Evolutionary conservation across 176 grass and related monocot genomes (phyloP).

Genomic region (Musa itinerans): DNA sequence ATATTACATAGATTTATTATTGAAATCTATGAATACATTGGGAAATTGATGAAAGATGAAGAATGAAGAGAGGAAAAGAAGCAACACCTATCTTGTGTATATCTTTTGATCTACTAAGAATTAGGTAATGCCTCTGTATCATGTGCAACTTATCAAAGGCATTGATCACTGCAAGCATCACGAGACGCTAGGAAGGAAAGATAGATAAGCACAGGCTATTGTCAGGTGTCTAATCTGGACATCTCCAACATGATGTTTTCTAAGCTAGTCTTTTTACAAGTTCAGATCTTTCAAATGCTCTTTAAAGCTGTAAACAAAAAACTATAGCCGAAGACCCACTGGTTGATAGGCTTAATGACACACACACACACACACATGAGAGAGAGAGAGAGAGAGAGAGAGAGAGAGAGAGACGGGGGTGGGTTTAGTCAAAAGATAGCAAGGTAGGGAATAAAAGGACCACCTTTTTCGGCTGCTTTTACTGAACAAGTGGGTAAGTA

Average conservation of each 20-base stretch:
- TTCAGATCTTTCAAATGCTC: no score
- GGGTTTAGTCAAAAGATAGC: neutral
- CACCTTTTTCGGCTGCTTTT: neutral
- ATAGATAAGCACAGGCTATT: neutral
- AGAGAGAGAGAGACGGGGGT: neutral
- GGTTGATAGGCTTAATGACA: neutral
- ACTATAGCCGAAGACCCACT: neutral
- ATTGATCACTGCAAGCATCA: neutral
- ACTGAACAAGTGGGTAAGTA: slow-evolving; percentile 1
- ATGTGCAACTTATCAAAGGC: neutral
- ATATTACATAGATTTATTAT: no score
- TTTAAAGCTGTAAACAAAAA: no score
- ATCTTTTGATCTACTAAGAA: neutral
- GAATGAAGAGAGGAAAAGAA: no score
- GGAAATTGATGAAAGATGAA: no score
- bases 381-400: neutral
- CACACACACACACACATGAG: neutral
- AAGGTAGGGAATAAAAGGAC: neutral
- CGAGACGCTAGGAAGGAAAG: neutral
- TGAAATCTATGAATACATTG: no score
- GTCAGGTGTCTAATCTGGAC: neutral
- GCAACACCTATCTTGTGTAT: no score
- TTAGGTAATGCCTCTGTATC: neutral
- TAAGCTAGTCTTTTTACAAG: neutral
- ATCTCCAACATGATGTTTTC: neutral